Percentiles rank a stretch among this genome's conserved stretches.
phyloP scores from a whole-genome alignment of 2,329 filamentous ascomycete species.

The Emmonsia crescens region DNA sequence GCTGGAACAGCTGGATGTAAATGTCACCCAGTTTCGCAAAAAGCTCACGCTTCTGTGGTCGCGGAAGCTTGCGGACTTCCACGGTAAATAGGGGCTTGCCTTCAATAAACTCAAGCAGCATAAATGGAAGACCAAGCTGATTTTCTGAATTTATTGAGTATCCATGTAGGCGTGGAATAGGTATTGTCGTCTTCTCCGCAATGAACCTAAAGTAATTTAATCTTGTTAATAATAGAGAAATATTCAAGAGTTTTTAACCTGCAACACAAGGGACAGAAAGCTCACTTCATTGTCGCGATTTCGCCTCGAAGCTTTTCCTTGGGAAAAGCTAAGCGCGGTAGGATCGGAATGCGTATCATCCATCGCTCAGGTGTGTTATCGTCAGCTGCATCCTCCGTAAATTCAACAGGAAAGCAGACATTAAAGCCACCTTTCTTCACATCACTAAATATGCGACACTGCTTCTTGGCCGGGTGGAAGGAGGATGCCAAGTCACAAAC shows the following conservation, averaged over 20 bases:
- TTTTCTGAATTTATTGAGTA: neutral
- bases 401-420: conserved; percentile 7
- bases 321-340: conserved; percentile 1
- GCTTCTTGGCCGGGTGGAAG: neutral
- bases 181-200: neutral
- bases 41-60: neutral
- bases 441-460: conserved; percentile 2
- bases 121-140: neutral
- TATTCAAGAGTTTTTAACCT: too few relatives aligned
- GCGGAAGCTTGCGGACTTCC: neutral
- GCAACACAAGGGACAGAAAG: neutral
- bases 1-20: neutral
- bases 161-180: neutral
- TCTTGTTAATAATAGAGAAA: neutral
- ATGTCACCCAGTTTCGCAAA: neutral
- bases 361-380: neutral
- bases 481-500: conserved; percentile 6
- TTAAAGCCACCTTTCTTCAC: conserved; percentile 7
- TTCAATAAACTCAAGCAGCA: neutral
- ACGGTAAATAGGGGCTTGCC: neutral
- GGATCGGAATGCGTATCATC: conserved; percentile 9
- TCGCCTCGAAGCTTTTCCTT: neutral
- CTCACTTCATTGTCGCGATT: neutral
- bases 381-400: neutral
- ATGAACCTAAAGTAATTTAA: neutral